phyloP scores from a whole-genome alignment of 768 basidiomycete genomes.

The Cystofilobasidium bisporidii region DNA sequence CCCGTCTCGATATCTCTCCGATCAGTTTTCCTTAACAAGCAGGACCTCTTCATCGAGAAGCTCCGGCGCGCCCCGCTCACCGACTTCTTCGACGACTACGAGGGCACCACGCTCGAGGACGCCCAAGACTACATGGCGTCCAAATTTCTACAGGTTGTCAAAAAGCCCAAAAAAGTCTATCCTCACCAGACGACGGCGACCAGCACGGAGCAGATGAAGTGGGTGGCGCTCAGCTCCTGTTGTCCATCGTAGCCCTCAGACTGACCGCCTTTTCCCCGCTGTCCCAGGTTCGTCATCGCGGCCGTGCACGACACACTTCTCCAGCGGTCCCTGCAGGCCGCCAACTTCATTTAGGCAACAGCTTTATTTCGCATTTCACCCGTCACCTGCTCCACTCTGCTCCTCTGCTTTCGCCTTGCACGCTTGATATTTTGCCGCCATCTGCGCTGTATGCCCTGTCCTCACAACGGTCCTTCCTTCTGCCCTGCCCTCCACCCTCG shows the following conservation, averaged over 20 bases:
- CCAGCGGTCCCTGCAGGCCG: background rate
- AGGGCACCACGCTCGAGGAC: background rate
- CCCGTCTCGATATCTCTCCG: background rate
- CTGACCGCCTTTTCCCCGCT: background rate
- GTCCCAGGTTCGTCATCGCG: slow-evolving; percentile 8
- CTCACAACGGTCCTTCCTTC: too few species aligned
- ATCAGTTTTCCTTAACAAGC: slow-evolving; percentile 17
- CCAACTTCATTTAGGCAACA: slow-evolving; percentile 14
- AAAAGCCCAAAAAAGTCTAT: slow-evolving; percentile 15
- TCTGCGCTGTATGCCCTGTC: too few species aligned
- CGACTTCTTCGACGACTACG: slow-evolving; percentile 10
- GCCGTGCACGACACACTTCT: slow-evolving; percentile 18
- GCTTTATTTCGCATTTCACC: background rate
- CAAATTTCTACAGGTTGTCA: slow-evolving; percentile 1
- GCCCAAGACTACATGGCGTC: slow-evolving; percentile 6
- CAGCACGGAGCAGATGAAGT: background rate
- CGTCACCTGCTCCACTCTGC: background rate
- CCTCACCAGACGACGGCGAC: background rate
- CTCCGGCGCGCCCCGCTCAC: background rate
- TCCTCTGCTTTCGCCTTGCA: background rate
- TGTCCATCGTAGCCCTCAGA: background rate
- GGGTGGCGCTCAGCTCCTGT: background rate
- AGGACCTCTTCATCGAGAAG: slow-evolving; percentile 9
- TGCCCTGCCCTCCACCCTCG: too few species aligned
- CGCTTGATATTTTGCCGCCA: background rate